These are phyloP conservation scores for Knoxdaviesia capensis DNA, from an alignment of 2,329 filamentous ascomycete species.

Conservation along the genomic window DNA sequence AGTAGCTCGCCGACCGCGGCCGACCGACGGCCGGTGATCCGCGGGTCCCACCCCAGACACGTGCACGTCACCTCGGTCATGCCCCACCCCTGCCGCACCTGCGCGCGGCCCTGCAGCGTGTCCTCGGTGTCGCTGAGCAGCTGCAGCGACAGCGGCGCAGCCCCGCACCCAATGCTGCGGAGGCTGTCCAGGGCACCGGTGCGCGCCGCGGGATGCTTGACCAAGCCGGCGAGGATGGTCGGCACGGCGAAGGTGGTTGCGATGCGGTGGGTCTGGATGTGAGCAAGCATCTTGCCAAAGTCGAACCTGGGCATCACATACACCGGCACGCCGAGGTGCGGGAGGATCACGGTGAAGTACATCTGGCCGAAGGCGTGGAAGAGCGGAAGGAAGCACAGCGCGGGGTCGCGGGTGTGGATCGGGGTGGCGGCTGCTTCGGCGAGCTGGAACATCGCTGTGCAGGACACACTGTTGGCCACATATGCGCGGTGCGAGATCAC, in stretches of 20 bases:
- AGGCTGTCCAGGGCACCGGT: slow-evolving; percentile 51
- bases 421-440: slow-evolving; percentile 11
- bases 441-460: slow-evolving; percentile 29
- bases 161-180: slow-evolving; percentile 38
- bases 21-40: slow-evolving; percentile 13
- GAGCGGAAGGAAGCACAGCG: slow-evolving; percentile 55
- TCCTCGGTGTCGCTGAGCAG: slow-evolving; percentile 35
- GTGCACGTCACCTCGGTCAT: slow-evolving; percentile 74
- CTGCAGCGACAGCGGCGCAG: slow-evolving; percentile 45
- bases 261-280: slow-evolving; percentile 48
- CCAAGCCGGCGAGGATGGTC: slow-evolving; percentile 52
- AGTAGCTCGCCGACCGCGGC: slow-evolving; percentile 43
- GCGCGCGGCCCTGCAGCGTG: slow-evolving; percentile 21
- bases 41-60: slow-evolving; percentile 36
- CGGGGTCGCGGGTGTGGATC: slow-evolving; percentile 16
- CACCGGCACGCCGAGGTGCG: slow-evolving; percentile 37
- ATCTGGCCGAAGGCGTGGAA: slow-evolving; percentile 60
- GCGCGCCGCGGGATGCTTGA: slow-evolving; percentile 46
- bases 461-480: slow-evolving; percentile 39
- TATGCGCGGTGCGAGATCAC: slow-evolving; percentile 63
- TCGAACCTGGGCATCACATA: slow-evolving; percentile 69
- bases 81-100: slow-evolving; percentile 55
- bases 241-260: slow-evolving; percentile 49
- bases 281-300: slow-evolving; percentile 48
- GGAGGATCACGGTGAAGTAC: slow-evolving; percentile 40